Conservation (phyloP, 371 early-diverging fungal species). For the Mucor racemosus region DNA sequence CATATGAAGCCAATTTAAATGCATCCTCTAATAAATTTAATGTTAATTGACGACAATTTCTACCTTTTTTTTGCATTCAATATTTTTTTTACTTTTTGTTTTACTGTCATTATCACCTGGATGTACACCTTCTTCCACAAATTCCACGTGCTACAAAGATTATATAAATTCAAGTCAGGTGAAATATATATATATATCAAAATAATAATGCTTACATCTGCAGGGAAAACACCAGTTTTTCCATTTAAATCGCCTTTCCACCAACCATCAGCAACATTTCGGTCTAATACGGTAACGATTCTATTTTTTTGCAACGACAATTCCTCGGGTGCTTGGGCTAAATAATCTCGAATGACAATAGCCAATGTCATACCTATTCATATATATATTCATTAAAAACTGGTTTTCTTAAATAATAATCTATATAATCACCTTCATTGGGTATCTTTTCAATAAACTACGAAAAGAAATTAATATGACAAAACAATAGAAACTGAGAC, state of each 20-base stretch:
- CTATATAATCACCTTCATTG: constrained; percentile 5
- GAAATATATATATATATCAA: neutral
- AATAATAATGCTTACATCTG: constrained; percentile 46
- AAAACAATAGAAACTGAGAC: neutral
- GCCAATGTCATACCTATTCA: constrained; percentile 41
- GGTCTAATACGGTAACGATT: constrained; percentile 66
- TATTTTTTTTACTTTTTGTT: constrained; percentile 24
- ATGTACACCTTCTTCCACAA: constrained; percentile 9
- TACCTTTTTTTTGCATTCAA: neutral
- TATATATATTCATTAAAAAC: neutral
- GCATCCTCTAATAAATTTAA: constrained; percentile 9
- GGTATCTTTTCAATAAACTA: constrained; percentile 29
- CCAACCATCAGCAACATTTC: constrained; percentile 63
- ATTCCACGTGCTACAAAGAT: constrained; percentile 28
- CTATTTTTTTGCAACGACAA: constrained; percentile 63
- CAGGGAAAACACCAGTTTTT: constrained; percentile 60
- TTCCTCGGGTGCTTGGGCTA: constrained; percentile 66
- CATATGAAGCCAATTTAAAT: constrained; percentile 74
- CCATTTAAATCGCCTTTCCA: constrained; percentile 68
- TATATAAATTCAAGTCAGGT: neutral
- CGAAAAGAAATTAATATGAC: neutral
- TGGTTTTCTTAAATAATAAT: neutral
- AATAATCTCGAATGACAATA: constrained; percentile 63
- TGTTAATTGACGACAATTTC: neutral
- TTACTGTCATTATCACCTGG: constrained; percentile 15